phyloP scores from a whole-genome alignment of 2,329 filamentous ascomycete species.

The Colletotrichum coccodes region DNA sequence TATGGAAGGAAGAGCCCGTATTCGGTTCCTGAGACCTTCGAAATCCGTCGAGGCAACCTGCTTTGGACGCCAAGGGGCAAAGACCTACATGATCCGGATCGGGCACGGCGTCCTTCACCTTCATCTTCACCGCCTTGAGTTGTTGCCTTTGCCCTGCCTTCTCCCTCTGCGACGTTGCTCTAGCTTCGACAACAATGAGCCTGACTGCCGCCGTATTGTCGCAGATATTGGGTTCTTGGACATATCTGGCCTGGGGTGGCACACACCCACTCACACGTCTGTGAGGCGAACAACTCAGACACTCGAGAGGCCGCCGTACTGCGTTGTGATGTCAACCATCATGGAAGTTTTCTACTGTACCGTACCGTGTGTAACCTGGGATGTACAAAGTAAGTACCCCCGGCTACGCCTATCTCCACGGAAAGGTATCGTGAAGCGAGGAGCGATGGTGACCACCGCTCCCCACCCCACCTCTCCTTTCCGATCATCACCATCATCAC shows the following conservation, averaged over 20 bases:
- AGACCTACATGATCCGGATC: neutral
- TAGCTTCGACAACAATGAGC: neutral
- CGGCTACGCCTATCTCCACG: neutral
- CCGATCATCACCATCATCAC: neutral
- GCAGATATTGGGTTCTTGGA: neutral
- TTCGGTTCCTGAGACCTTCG: neutral
- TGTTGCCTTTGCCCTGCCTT: neutral
- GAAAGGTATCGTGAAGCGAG: neutral
- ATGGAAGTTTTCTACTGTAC: neutral
- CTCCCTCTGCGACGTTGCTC: neutral
- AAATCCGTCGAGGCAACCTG: neutral
- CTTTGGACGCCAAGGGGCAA: neutral
- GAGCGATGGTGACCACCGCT: neutral
- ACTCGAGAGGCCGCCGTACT: neutral
- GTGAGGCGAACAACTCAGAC: neutral
- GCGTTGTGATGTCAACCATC: neutral
- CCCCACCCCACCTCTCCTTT: too few species aligned
- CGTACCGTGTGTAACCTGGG: neutral
- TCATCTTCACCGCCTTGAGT: slow-evolving; percentile 11
- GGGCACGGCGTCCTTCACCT: slow-evolving; percentile 1
- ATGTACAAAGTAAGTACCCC: neutral
- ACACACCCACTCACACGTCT: slow-evolving; percentile 2
- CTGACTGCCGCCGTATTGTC: neutral
- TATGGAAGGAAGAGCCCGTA: neutral
- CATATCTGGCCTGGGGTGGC: neutral